Evolutionary conservation across 2,329 filamentous ascomycete species (phyloP), one percentile per base, ranked within the genome.

Genomic region (Hymenoscyphus occultus): DNA sequence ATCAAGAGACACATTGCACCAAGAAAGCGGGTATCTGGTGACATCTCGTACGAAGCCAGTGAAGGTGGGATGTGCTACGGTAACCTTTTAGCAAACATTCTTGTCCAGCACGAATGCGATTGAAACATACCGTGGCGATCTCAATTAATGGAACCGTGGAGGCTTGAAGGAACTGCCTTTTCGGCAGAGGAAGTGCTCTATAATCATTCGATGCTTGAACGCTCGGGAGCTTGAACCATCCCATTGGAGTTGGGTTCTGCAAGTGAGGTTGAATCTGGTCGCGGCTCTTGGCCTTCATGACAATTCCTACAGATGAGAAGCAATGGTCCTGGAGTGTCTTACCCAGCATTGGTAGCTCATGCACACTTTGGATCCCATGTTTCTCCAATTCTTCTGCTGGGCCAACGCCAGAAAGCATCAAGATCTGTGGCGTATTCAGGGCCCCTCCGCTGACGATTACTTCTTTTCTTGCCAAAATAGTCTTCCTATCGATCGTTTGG

Each of bases 281-380:
- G 2, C 79, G 80, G 60, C 74, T 79, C 3, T 75, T 75, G 2
- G 78, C 75, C 1, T 77, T 78, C 12, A 80, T 77, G 2, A 76
- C 75, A 62, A 80, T 77, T 3, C 76, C 76, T 0, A 80, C 70
- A 10, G 65, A 69, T 12, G 65, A 64, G 56, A 70, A 72, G 28
- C 62, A 60, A 3, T 71, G 69, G 74, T 68, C 82, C 79, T 84
- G 80, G 1, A 88, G 77, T 74, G 89, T 88, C 56, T 78, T 80
- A 51, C 87, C 88, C 16, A 90, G 86, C 13, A 90, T 86, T 0
- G 86, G 86, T 0, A 87, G 79, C 70, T 90, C 80, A 2, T 66
- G 84, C 39, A 88, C 69, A 2, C 87, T 76, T 1, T 78, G 75
- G 66, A 89, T 87, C 40, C 77, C 74, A 70, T 83, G 72, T 57